Evolutionary conservation across 1,284 basidiomycete species (phyloP), one percentile per base, ranked within the genome.

Genomic region (Baeospora myosura): DNA sequence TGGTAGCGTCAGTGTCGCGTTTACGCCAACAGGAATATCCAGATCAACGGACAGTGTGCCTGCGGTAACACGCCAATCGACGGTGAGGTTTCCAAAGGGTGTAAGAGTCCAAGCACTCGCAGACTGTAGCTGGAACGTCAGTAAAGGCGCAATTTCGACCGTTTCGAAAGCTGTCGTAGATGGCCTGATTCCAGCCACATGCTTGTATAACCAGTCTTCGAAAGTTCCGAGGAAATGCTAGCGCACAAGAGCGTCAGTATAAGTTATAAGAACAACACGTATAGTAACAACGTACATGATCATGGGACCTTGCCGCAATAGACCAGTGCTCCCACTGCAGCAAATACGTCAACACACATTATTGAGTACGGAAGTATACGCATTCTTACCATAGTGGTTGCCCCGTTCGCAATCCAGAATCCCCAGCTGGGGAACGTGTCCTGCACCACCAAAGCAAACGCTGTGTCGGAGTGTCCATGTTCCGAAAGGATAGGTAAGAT

Each of bases 201-300:
- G 40, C 32, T 55, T 56, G 48, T 48, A 59, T 10, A 59, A 40
- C 57, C 56, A 57, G 42, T 59, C 57, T 42, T 59, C 54, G 45
- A 53, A 59, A 1, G 57, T 59, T 29, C 57, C 57, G 12, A 59
- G 52, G 53, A 59, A 59, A n/a, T 51, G 51, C 56, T 59, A 28
- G 17, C 8, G 14, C 8, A 28, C 26, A 3, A 3, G 23, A 36
- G 8, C 5, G 21, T 48, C 3, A 34, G 26, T 28, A 17, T 18
- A 7, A 30, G 12, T 11, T 22, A 6, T 25, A 24, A 29, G 26
- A 8, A 14, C 8, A 28, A 14, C 26, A 14, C 8, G 26, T n/a
- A n/a, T 14, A n/a, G 22, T 17, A 44, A 36, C 21, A 1, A 25
- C 53, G 20, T 48, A 59, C 57, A 45, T 59, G 57, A 28, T 59